Conservation (phyloP, 345 rosid species). For the Lepidium africanum region DNA sequence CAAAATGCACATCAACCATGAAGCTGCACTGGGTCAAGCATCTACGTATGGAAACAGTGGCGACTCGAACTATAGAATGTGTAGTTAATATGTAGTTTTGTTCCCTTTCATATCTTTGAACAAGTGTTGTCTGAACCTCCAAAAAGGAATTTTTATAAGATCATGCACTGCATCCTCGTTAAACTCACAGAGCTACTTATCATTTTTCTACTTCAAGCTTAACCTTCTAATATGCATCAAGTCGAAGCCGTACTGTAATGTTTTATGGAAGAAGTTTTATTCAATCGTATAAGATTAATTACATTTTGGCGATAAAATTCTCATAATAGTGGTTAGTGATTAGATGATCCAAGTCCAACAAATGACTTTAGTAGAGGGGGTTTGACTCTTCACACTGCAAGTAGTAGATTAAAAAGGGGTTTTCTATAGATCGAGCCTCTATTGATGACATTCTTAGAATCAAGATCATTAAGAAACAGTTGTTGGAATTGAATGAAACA, state of each 20-base stretch:
- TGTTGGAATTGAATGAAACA: background rate
- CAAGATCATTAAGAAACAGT: background rate
- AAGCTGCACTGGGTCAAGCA: background rate
- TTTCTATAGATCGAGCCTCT: too few species aligned
- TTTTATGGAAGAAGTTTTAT: background rate
- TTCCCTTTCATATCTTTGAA: slow-evolving; percentile 4
- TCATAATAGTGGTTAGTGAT: too few species aligned
- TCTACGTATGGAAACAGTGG: background rate
- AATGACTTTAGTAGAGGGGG: too few species aligned
- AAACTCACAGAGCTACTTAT: background rate
- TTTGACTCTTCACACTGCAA: too few species aligned
- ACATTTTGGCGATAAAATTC: too few species aligned
- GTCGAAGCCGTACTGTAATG: background rate
- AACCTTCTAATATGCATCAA: background rate
- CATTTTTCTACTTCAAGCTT: background rate
- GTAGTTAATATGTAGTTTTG: slow-evolving; percentile 20
- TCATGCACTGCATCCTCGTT: background rate
- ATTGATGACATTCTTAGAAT: background rate
- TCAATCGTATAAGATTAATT: background rate
- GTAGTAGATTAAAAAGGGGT: too few species aligned
- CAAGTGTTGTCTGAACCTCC: slow-evolving; percentile 21
- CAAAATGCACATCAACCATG: slow-evolving; percentile 59
- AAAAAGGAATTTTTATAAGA: background rate
- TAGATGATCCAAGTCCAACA: too few species aligned
- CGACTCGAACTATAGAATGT: slow-evolving; percentile 4